Base-by-base conservation (phyloP, 805 yeast species). In the Candida khao-thaluensis region DNA sequence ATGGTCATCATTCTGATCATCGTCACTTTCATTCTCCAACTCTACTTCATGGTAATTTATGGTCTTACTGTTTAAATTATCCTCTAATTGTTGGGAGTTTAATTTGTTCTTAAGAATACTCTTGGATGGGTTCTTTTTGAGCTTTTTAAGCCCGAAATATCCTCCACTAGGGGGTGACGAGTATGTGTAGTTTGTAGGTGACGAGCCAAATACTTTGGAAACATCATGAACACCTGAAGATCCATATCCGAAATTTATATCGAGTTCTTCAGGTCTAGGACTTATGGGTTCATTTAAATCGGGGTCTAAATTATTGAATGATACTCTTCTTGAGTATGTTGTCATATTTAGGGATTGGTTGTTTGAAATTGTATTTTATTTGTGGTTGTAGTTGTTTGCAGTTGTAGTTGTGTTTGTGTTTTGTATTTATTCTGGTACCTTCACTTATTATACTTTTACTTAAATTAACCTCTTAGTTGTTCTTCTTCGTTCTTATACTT, bases 241-340 rank as follows among this genome's bases (percentile, higher is more conserved):
- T 5, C 44, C 44, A 27, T 45, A 45, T 3, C 49, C 49, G 24
- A 42, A 45, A 23, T 45, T 45, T 30, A 40, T 40, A 20, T 45
- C 49, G 17, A 16, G 14, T 2, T 23, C 21, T 22, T 33, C 36
- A 15, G 22, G 14, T n/a, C 7, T 16, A 5, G 21, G 20, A 5
- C 20, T 12, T 7, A 33, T n/a, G 5, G 14, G 36, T 33, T 33
- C 36, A 23, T 16, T 39, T 38, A 32, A 36, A 38, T 40, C 61
- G 5, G 68, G 68, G 27, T 59, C 53, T 30, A 71, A 48, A 44
- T 69, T 69, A 47, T 67, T 69, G 55, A 72, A 72, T 10, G 75
- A 69, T 2, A 72, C 77, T 33, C 75, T 52, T 37, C 73, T 45
- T 9, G 69, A 38, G 22, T 28, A 35, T 9, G 26, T 21, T 4